A percentile compares a stretch with the other conserved stretches of the same genome.
Conservation (phyloP, 1,284 basidiomycete species). For the Exobasidium cylindrosporum region DNA sequence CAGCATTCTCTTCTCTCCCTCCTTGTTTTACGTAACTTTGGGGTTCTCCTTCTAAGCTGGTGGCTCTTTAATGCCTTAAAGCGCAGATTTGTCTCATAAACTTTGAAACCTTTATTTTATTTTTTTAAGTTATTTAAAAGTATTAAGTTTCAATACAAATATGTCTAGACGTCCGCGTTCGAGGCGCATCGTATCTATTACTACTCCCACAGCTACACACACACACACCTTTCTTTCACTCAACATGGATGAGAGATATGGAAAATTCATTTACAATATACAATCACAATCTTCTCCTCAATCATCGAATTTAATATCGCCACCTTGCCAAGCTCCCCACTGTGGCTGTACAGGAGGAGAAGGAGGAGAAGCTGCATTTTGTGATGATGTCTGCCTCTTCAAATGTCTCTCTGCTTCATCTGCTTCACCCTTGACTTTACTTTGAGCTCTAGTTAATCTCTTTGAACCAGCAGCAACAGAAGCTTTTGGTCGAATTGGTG, state of each 20-base stretch:
- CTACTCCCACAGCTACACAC: too few species aligned
- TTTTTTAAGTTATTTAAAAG: not conserved
- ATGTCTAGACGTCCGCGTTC: too few species aligned
- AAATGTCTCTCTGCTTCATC: slow-evolving; percentile 5
- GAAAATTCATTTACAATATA: too few species aligned
- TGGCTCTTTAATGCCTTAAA: slow-evolving; percentile 7
- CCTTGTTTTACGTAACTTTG: slow-evolving; percentile 11
- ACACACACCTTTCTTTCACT: too few species aligned
- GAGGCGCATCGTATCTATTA: too few species aligned
- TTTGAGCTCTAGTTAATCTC: slow-evolving; percentile 7
- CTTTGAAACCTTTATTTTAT: slow-evolving; percentile 5
- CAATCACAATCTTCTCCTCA: slow-evolving; percentile 10
- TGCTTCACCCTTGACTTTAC: not conserved
- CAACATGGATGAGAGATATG: too few species aligned
- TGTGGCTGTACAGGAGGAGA: slow-evolving; percentile 25
- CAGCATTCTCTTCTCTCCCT: slow-evolving; percentile 10
- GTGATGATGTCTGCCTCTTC: slow-evolving; percentile 4
- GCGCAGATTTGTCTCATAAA: slow-evolving; percentile 11
- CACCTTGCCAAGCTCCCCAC: slow-evolving; percentile 43
- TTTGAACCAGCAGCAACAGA: slow-evolving; percentile 1
- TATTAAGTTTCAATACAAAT: too few species aligned
- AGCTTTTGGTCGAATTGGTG: slow-evolving; percentile 11
- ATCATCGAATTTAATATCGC: slow-evolving; percentile 40
- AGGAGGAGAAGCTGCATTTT: too few species aligned
- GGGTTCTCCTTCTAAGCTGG: not conserved